phyloP scores from a whole-genome alignment of 352 stramenopile genomes.

The Nothophytophthora sp. region DNA sequence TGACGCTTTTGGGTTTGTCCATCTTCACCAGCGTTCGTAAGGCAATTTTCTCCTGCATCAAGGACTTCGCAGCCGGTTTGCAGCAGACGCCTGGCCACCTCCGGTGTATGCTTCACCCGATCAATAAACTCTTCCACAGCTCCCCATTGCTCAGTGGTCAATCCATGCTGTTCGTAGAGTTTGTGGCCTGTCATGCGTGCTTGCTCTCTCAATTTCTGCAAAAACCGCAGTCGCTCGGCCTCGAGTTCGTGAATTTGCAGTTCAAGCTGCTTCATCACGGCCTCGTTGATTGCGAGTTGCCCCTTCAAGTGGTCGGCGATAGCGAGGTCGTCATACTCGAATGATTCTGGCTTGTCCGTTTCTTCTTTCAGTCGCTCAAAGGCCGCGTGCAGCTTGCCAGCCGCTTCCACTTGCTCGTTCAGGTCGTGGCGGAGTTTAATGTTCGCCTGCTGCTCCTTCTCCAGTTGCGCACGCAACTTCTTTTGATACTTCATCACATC shows the following conservation, averaged over 20 bases:
- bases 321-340: constrained; percentile 62
- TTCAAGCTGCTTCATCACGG: constrained; percentile 63
- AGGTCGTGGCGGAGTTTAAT: constrained; percentile 57
- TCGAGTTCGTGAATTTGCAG: constrained; percentile 66
- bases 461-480: constrained; percentile 64
- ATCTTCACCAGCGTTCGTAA: constrained; percentile 11
- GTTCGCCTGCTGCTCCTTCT: constrained; percentile 61
- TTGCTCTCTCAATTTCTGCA: constrained; percentile 63
- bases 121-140: constrained; percentile 74
- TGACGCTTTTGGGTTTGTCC: constrained; percentile 3
- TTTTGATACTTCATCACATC: constrained; percentile 79
- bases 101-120: constrained; percentile 53
- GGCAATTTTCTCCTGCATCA: neutral
- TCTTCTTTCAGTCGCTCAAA: constrained; percentile 70
- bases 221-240: constrained; percentile 51
- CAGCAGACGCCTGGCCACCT: constrained; percentile 49
- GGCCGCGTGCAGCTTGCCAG: constrained; percentile 47
- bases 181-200: constrained; percentile 45
- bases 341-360: constrained; percentile 38
- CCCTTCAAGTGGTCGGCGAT: constrained; percentile 57
- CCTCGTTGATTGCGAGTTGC: constrained; percentile 54
- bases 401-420: constrained; percentile 63
- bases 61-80: constrained; percentile 2
- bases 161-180: constrained; percentile 55
- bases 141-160: constrained; percentile 57